Evolutionary conservation across 2,329 filamentous ascomycete species (phyloP), one percentile per base, ranked within the genome.

Genomic region (Colletotrichum sp.): DNA sequence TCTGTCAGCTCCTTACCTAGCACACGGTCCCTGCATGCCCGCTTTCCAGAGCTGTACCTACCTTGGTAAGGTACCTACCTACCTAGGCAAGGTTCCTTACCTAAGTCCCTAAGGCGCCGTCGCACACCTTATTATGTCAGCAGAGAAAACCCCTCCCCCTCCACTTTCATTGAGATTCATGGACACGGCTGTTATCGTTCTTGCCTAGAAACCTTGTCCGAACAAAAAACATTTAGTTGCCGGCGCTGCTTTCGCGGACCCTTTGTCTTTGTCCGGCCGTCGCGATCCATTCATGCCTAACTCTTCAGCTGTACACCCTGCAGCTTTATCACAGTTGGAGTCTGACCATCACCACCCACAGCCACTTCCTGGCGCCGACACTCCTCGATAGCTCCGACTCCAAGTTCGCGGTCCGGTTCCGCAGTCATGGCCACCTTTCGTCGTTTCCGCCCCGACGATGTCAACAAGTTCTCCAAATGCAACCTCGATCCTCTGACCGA

Each of bases 401-500:
- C 66, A 10, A 28, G 13, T 10, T 48, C 10, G 24, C 60, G 30
- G 16, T 16, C 61, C 34, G 61, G 8, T 21, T 43, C 9, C 59
- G 30, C 71, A 72, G 79, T 77, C 60, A 98, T 98, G 95, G 93
- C 94, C 71, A 95, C 94, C 71, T 95, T 99, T 82, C 94, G 96
- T 68, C 93, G 95, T 79, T 98, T 99, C 88, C 92, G 91, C 77
- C 94, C 95, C 4, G 90, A 92, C 79, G 97, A 99, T 84, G 90
- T 99, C 77, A 93, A 98, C 86, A 94, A 93, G 79, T 94, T 99
- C 85, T 98, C 98, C 79, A 93, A 96, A 79, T 98, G 96, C 86
- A 99, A 99, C 83, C 93, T 99, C 77, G 97, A 99, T 83, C 95
- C 95, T 55, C 90, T 98, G 77, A 99, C 97, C n/a, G 97, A 99